Evolutionary conservation across 192 early-diverging fungal species (phyloP), one percentile per base, ranked within the genome.

Genomic region (Podila epigama): DNA sequence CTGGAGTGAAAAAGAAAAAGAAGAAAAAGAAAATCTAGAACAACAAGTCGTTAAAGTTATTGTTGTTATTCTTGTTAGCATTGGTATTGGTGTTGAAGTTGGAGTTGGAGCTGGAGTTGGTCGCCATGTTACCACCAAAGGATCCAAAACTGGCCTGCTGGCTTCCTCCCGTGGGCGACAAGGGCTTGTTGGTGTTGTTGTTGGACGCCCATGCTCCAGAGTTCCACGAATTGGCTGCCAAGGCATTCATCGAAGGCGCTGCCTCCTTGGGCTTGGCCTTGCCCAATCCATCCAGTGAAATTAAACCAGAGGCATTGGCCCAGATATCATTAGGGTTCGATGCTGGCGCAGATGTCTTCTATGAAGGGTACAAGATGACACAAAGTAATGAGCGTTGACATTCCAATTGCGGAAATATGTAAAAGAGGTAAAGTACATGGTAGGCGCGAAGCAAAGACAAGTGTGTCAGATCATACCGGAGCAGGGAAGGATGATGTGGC

Each of bases 221-320:
- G 56, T 77, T 77, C 73, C 73, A 77, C 10, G 73, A 68, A 28
- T 77, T 77, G 54, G 73, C 73, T 40, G 71, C 75, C 52, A 80
- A 57, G 27, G 87, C 79, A 35, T 89, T 89, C 87, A 89, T 89
- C 22, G 87, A 87, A 25, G 87, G 87, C 10, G 82, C 84, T 1
- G 79, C 68, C 22, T 75, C 65, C 63, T 85, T 84, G 13, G 86
- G 70, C 41, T 85, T 87, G 9, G 81, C 61, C 60, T 89, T 83
- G 22, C 88, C 89, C 7, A 94, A 79, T 32, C 91, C 91, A 70
- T 92, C 92, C 39, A 94, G 75, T 1, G 88, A 89, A 15, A 94
- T 85, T 51, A 94, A 70, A 59, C 72, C 81, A 18, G 89, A 90
- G 36, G 85, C 87, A 66, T 86, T 82, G 3, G 87, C 87, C 91